Evolutionary conservation across 768 basidiomycete species (phyloP).

Genomic region (Lactarius psammicola): DNA sequence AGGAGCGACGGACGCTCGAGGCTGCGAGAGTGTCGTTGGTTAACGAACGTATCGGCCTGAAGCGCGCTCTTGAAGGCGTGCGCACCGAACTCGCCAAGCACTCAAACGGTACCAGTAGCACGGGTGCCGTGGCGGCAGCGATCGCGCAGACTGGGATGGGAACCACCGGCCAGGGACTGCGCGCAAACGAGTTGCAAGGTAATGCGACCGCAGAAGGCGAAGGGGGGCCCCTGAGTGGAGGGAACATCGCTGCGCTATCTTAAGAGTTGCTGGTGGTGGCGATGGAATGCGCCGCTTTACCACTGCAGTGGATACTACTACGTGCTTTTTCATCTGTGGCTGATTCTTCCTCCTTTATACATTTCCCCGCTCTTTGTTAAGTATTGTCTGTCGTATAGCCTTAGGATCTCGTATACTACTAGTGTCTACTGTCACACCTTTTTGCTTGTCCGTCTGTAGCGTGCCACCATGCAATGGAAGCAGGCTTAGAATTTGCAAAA

Average conservation of each 20-base stretch:
- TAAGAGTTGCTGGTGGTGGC: conserved; percentile 28
- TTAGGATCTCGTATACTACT: conserved; percentile 26
- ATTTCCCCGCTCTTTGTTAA: conserved; percentile 20
- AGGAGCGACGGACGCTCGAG: conserved; percentile 84
- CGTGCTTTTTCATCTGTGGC: not conserved
- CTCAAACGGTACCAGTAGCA: conserved; percentile 34
- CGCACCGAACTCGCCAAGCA: conserved; percentile 61
- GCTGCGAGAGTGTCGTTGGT: conserved; percentile 75
- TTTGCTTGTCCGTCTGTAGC: not conserved
- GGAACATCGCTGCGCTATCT: conserved; percentile 51
- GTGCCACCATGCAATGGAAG: not conserved
- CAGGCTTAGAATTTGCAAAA: too few species aligned
- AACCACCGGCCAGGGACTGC: conserved; percentile 59
- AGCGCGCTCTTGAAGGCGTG: conserved; percentile 69
- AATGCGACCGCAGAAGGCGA: conserved; percentile 49
- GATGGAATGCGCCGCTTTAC: not conserved
- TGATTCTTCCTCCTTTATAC: not conserved
- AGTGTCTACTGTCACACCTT: not conserved
- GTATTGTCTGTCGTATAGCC: conserved; percentile 26
- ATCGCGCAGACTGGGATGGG: conserved; percentile 45
- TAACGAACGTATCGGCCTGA: conserved; percentile 71
- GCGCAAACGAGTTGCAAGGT: conserved; percentile 51
- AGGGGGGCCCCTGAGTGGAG: conserved; percentile 55
- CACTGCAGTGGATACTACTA: not conserved
- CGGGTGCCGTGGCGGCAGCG: conserved; percentile 34